Evolutionary conservation across 1,284 basidiomycete genomes (phyloP).

Genomic region (Crepidotus sp.): DNA sequence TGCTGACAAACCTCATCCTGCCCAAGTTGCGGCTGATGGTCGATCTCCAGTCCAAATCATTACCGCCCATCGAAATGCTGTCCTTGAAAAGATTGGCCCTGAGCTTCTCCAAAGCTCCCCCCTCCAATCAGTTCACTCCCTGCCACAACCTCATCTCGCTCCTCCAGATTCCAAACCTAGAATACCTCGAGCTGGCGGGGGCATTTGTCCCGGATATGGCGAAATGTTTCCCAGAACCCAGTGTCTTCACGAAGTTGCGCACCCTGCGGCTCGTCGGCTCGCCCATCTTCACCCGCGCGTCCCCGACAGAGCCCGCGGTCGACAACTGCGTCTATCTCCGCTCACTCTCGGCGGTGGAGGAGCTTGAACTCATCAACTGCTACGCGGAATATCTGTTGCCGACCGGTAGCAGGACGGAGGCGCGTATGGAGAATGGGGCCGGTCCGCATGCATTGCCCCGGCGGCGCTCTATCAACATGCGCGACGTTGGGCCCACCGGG

Average conservation of each 20-base stretch:
- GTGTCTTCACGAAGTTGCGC: conserved; percentile 9
- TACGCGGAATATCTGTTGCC: conserved; percentile 12
- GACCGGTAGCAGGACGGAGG: background rate
- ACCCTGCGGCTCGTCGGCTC: conserved; percentile 13
- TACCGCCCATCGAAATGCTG: conserved; percentile 15
- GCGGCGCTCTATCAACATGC: conserved; percentile 10
- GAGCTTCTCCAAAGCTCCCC: conserved; percentile 13
- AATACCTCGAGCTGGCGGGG: conserved; percentile 16
- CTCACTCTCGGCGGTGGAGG: conserved; percentile 11
- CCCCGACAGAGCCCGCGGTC: background rate
- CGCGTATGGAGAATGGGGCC: background rate
- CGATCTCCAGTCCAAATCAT: conserved; percentile 6
- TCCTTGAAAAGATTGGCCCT: conserved; percentile 13
- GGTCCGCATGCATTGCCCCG: conserved; percentile 1
- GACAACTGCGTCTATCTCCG: conserved; percentile 12
- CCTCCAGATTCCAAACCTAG: conserved; percentile 11
- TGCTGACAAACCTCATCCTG: conserved; percentile 12
- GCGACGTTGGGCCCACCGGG: background rate
- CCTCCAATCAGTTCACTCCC: conserved; percentile 11
- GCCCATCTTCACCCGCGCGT: background rate
- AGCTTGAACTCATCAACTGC: conserved; percentile 13
- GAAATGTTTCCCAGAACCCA: conserved; percentile 6
- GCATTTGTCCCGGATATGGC: conserved; percentile 10
- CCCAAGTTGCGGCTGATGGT: conserved; percentile 13
- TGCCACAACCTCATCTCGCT: conserved; percentile 14